Conservation (phyloP, 305 asterid genomes). For the Andrographis paniculata region DNA sequence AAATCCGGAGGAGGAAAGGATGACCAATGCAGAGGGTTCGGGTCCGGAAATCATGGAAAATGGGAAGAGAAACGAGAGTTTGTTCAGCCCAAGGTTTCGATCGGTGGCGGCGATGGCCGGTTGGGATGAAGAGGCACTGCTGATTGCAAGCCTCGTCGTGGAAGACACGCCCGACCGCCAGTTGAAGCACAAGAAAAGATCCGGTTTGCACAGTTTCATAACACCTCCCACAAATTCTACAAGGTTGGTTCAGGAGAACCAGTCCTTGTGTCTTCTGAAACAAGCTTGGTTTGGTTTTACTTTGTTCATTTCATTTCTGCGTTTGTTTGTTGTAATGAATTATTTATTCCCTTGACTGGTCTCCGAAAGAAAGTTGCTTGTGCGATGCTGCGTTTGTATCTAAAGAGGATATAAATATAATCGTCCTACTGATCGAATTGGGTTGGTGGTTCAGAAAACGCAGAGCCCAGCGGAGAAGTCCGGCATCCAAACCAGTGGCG, state of each 20-base stretch:
- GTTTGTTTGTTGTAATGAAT: neutral
- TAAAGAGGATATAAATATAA: too few relatives aligned
- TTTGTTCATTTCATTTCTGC: neutral
- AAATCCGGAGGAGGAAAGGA: conserved; percentile 6
- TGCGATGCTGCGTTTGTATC: neutral
- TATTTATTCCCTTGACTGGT: neutral
- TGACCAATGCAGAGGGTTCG: neutral
- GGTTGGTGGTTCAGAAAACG: conserved; percentile 42
- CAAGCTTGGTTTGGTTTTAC: too few relatives aligned
- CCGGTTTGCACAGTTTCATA: conserved; percentile 31
- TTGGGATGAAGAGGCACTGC: conserved; percentile 93
- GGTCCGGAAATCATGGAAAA: conserved; percentile 19
- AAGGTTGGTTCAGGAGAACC: conserved; percentile 61
- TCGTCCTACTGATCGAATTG: neutral
- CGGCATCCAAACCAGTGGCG: conserved; percentile 33
- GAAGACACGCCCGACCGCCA: conserved; percentile 86
- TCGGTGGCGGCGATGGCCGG: conserved; percentile 96
- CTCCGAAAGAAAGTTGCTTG: too few relatives aligned
- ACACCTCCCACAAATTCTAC: conserved; percentile 79
- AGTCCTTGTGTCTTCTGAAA: too few relatives aligned
- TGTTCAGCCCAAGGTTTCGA: conserved; percentile 80
- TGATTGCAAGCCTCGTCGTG: conserved; percentile 53
- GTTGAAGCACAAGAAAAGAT: conserved; percentile 46
- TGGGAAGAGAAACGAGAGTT: conserved; percentile 24
- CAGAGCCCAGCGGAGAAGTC: conserved; percentile 44